These are phyloP conservation scores for Heritiera littoralis DNA, from an alignment of 345 rosid species.

Conservation along the genomic window DNA sequence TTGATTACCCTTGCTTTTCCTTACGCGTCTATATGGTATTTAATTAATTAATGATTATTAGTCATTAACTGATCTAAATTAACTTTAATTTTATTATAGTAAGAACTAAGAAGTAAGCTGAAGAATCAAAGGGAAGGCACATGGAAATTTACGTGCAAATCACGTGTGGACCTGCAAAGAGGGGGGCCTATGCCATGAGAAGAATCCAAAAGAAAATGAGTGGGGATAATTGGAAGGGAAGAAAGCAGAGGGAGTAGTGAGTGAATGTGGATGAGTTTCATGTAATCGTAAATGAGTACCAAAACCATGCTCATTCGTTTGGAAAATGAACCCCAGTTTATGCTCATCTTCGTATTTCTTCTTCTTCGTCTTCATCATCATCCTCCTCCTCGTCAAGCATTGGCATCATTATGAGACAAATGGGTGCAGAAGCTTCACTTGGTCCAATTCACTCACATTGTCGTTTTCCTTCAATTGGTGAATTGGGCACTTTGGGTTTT, in stretches of 20 bases:
- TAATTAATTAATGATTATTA: conserved; percentile 2
- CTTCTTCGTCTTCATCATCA: background rate
- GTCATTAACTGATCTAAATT: background rate
- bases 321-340: conserved; percentile 38
- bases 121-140: background rate
- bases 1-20: background rate
- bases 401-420: conserved; percentile 21
- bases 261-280: conserved; percentile 48
- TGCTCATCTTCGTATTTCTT: conserved; percentile 33
- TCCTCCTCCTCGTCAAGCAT: background rate
- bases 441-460: conserved; percentile 41
- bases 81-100: background rate
- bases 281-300: conserved; percentile 45
- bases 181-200: background rate
- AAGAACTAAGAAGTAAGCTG: background rate
- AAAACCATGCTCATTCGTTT: conserved; percentile 32
- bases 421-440: conserved; percentile 20
- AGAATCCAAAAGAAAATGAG: conserved; percentile 26
- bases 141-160: conserved; percentile 20
- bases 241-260: conserved; percentile 28
- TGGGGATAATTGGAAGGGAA: conserved; percentile 7
- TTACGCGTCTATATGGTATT: background rate
- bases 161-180: background rate
- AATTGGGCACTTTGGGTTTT: conserved; percentile 10
- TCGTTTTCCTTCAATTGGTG: conserved; percentile 27